phyloP scores from a whole-genome alignment of 768 basidiomycete species.

The Macrolepiota dolichaula region DNA sequence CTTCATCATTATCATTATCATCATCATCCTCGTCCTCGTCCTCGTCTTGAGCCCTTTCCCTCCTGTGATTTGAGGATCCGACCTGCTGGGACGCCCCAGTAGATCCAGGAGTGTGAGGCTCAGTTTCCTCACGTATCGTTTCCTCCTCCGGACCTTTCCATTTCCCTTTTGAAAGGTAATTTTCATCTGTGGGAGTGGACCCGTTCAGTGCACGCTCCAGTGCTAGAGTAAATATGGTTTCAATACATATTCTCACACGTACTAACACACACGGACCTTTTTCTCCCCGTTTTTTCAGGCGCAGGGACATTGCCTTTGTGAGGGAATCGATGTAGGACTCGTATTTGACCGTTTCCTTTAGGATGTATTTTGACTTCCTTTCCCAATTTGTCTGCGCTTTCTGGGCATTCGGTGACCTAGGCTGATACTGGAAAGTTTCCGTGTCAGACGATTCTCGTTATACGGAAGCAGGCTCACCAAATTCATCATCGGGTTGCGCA shows the following conservation, averaged over 20 bases:
- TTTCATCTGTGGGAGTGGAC: conserved; percentile 25
- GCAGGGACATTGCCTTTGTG: conserved; percentile 74
- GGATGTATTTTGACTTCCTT: conserved; percentile 83
- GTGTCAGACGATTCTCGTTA: conserved; percentile 12
- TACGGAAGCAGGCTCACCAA: conserved; percentile 46
- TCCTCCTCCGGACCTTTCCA: conserved; percentile 30
- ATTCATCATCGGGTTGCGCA: conserved; percentile 77
- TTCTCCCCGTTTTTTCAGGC: conserved; percentile 88
- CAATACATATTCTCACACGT: conserved; percentile 2
- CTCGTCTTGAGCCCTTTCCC: background rate
- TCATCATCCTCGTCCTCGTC: conserved; percentile 4
- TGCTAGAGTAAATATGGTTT: conserved; percentile 17
- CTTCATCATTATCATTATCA: background rate
- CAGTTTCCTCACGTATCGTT: conserved; percentile 30
- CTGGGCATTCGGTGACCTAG: conserved; percentile 65
- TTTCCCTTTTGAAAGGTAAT: conserved; percentile 22
- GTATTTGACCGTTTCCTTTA: conserved; percentile 94
- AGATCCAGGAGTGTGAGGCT: conserved; percentile 27
- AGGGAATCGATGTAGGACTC: conserved; percentile 92
- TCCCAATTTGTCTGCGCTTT: conserved; percentile 92
- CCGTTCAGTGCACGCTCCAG: conserved; percentile 32
- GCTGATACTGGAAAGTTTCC: conserved; percentile 58
- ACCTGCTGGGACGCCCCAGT: conserved; percentile 18
- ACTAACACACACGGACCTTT: conserved; percentile 40
- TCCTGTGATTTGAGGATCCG: background rate